Base-by-base conservation (phyloP, 140 eudicot genomes). In the Stevia rebaudiana region DNA sequence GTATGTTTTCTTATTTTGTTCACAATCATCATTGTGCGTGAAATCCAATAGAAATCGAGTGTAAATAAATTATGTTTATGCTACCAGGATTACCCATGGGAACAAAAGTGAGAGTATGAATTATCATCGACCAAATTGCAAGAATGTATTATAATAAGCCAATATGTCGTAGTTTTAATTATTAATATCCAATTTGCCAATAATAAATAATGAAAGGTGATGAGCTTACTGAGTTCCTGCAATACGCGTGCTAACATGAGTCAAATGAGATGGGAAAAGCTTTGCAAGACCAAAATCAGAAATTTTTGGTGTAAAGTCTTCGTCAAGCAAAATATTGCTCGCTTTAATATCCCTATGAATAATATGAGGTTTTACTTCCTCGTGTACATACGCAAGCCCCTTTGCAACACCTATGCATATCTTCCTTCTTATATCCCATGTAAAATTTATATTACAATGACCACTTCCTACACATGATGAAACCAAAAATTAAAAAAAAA, bases 201-300 rank as follows among this genome's bases (percentile, higher is more conserved):
- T 18, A 60, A 22, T 5, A 28, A 30, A 46, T 54, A 55, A 44
- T 17, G 67, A 41, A 30, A 68, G 65, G 58, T 42, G 16, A 52
- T 19, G 67, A 66, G 81, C 98, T 82, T 78, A 91, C 98, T 78
- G 65, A 5, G 96, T 91, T 67, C 98, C 98, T 0, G 98, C 98
- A 55, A 91, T 82, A 21, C 86, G 95, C 0, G 98, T 91, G 82
- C 95, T 91, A 61, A 91, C 74, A 81, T 91, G 98, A 50, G 98
- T 91, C 71, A 82, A 37, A 49, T 86, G 74, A 56, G 81, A 22
- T 4, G 96, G 96, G 28, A 91, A 82, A 66, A 91, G 91, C 81
- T 87, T 91, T 21, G 98, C 98, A 21, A 91, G 83, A 65, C 98
- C 98, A 75, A 91, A 91, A 79, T 91, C 98, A 13, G 98, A 76